A percentile compares a stretch with the other conserved stretches of the same genome.
These are phyloP conservation scores for Baorangia bicolor DNA, from an alignment of 768 basidiomycete genomes.

Conservation along the genomic window DNA sequence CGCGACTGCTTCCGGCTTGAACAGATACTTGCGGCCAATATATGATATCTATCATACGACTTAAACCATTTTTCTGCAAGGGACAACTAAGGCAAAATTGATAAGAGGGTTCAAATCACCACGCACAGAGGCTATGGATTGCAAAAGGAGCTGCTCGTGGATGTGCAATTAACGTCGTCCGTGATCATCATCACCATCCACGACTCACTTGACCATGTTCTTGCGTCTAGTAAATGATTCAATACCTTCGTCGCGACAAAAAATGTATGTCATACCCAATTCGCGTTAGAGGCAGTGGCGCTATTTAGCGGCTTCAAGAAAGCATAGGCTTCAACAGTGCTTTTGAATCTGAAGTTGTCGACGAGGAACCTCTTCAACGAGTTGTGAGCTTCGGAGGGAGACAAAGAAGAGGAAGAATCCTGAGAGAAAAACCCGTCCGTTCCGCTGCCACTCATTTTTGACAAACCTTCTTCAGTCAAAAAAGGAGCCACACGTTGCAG, in stretches of 20 bases:
- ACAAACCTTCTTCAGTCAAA: slow-evolving; percentile 45
- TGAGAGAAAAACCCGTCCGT: slow-evolving; percentile 44
- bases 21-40: slow-evolving; percentile 43
- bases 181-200: slow-evolving; percentile 2
- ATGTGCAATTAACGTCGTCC: background rate
- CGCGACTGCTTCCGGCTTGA: slow-evolving; percentile 33
- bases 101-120: background rate
- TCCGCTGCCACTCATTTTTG: slow-evolving; percentile 41
- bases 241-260: background rate
- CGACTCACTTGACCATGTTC: slow-evolving; percentile 51
- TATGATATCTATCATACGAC: slow-evolving; percentile 50
- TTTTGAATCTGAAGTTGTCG: slow-evolving; percentile 44
- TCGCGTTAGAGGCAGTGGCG: slow-evolving; percentile 36
- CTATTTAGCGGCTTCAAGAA: slow-evolving; percentile 42
- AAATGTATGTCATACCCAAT: slow-evolving; percentile 39
- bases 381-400: slow-evolving; percentile 50
- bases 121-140: slow-evolving; percentile 39
- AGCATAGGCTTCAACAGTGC: slow-evolving; percentile 43
- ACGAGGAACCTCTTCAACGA: slow-evolving; percentile 41
- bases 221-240: slow-evolving; percentile 33
- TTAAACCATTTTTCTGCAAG: slow-evolving; percentile 48
- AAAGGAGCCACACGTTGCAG: slow-evolving; percentile 40
- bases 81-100: background rate
- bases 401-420: slow-evolving; percentile 30
- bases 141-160: slow-evolving; percentile 38